Evolutionary conservation across 306 rosid species (phyloP).

Genomic region (Oemleria cerasiformis): DNA sequence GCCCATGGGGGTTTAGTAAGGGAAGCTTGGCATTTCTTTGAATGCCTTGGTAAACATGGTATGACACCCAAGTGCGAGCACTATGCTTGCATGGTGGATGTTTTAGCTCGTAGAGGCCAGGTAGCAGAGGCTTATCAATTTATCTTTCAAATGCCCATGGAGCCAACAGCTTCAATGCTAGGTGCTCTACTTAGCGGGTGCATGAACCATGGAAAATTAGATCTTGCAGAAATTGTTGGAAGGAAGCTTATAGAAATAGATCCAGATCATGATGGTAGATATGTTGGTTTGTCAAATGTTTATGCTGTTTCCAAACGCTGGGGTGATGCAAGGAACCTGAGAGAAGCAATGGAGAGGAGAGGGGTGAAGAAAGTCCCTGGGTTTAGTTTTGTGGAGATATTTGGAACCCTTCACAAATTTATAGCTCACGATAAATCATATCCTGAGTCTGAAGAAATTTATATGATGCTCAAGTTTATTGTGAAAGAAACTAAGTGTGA

Average conservation of each 20-base stretch:
- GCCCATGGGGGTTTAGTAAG: slow-evolving; percentile 75
- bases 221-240: slow-evolving; percentile 63
- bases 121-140: slow-evolving; percentile 54
- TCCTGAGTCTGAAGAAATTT: slow-evolving; percentile 48
- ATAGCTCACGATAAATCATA: slow-evolving; percentile 74
- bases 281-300: slow-evolving; percentile 65
- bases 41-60: slow-evolving; percentile 43
- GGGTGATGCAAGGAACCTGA: slow-evolving; percentile 65
- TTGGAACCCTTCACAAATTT: slow-evolving; percentile 59
- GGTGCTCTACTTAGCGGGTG: slow-evolving; percentile 74
- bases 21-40: slow-evolving; percentile 73
- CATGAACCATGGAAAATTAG: slow-evolving; percentile 59
- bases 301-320: slow-evolving; percentile 61
- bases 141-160: slow-evolving; percentile 54
- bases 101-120: slow-evolving; percentile 64
- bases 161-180: slow-evolving; percentile 70
- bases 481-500: slow-evolving; percentile 55
- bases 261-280: slow-evolving; percentile 78
- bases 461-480: slow-evolving; percentile 48
- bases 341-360: slow-evolving; percentile 69
- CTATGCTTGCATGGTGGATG: slow-evolving; percentile 81
- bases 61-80: slow-evolving; percentile 58
- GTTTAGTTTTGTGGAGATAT: slow-evolving; percentile 62
- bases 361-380: slow-evolving; percentile 79
- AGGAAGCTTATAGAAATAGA: slow-evolving; percentile 71